Evolutionary conservation across 208 protist genomes (phyloP), one percentile per base, ranked within the genome.

Genomic region (Wallacemonas collosoma): DNA sequence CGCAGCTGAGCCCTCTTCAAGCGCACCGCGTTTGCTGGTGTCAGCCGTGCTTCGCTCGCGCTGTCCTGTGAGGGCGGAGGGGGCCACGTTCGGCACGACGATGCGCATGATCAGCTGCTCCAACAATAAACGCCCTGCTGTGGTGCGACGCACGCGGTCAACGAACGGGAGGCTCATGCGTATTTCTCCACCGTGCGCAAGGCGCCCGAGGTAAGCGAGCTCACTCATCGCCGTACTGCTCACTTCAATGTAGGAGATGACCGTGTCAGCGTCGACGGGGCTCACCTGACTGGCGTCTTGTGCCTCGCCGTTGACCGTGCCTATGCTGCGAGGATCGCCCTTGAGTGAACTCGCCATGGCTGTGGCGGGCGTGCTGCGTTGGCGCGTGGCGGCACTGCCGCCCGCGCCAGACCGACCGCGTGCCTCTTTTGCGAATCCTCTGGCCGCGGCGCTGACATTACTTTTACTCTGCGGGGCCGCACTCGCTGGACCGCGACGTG

Each of bases 181-280:
- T 15, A 89, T 81, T 54, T 95, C 87, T 38, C 89, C 89, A 62
- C 85, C 85, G 56, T 82, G 67, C 3, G 87, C 73, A 64, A 77
- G 76, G 35, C 54, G 68, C 35, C 76, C 87, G 2, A 94, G 66
- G n/a, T 76, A 57, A 17, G 81, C 68, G 26, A 89, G 63, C 54
- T 85, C 80, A 3, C 89, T 77, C 39, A 95, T 75, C 4, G 86
- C 90, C 12, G 82, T 72, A 47, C 90, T 87, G 55, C 48, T 79
- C 15, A 95, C 70, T 44, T 91, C 74, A 3, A 65, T 26, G 60
- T 65, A 65, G 60, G 60, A 39, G 60, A 50, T 45, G 60, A 45
- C 40, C 4, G 40, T 48, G 60, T 65, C 41, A 3, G 36, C 3
- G 60, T 44, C 43, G 12, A 5, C 60, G 26, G 26, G 26, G 26